Base-by-base conservation (phyloP, 192 early-diverging fungal species). In the Entophlyctis luteolus region DNA sequence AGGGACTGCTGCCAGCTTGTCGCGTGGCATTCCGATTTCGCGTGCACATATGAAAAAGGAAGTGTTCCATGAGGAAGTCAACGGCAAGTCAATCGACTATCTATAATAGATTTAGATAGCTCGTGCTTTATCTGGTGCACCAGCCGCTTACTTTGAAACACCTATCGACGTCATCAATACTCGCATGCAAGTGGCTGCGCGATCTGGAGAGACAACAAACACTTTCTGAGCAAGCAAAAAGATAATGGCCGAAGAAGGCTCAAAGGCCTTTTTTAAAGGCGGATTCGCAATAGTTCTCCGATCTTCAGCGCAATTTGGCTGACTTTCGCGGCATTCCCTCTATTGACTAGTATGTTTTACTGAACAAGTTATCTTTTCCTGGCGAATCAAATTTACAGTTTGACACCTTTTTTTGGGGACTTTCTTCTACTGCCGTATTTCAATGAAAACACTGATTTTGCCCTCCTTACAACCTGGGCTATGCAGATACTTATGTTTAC, bases 111-210 rank as follows among this genome's bases (percentile, higher is more conserved):
- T 98, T 0, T 81, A 96, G 39, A 80, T 89, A 20, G 82, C 96
- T 28, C 94, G 96, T 77, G 93, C 94, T 10, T 76, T 91, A 39
- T 94, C 96, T 39, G 96, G 96, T 79, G 95, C 96, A 81, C 91
- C 91, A 18, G 96, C 96, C 20, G 94, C 96, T 4, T 98, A 96
- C 80, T 86, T 98, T 32, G 93, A 93, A 32, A 98, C 96, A 0
- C 96, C 96, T 16, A 91, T 92, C 32, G 96, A 98, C 79, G 96
- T 98, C 32, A 96, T 98, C 81, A 97, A 98, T 79, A 98, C 96
- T 14, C 89, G 96, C 54, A 75, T 98, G 34, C 96, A 98, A 77
- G 96, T 95, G 29, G 90, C 92, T 57, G 94, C 93, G 31, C 80
- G 86, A 39, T 86, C 88, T 68, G 94, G 94, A 53, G 89, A 96